Percentiles rank a stretch among this genome's conserved stretches.
Evolutionary conservation across 2,329 filamentous ascomycete genomes (phyloP).

Genomic region (Fusarium xyrophilum): DNA sequence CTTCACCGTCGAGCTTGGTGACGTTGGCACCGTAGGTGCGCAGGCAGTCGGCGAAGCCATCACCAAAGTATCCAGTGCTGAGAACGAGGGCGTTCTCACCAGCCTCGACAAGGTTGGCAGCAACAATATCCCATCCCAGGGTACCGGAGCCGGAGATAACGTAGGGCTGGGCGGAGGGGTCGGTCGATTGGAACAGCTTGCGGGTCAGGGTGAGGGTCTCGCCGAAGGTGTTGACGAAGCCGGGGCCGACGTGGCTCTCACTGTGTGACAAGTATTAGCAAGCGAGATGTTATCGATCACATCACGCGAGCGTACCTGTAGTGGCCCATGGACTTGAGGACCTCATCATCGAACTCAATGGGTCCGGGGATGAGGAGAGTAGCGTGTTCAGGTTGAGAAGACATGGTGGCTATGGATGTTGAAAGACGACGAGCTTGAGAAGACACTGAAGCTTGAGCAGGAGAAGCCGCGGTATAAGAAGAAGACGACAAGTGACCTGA

Average conservation of each 20-base stretch:
- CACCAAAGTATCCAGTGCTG: constrained; percentile 96
- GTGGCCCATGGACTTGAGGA: constrained; percentile 93
- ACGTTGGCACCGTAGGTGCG: constrained; percentile 88
- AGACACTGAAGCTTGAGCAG: constrained; percentile 23
- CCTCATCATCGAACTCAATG: constrained; percentile 98
- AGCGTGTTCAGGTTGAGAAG: constrained; percentile 66
- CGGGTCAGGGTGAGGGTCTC: constrained; percentile 88
- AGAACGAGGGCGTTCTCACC: constrained; percentile 92
- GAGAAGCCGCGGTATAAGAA: constrained; percentile 27
- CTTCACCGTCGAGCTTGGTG: constrained; percentile 86
- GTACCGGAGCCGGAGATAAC: constrained; percentile 94
- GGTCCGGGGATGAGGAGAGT: constrained; percentile 95
- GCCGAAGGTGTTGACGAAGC: constrained; percentile 89
- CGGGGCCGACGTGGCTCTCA: constrained; percentile 90
- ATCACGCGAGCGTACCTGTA: constrained; percentile 66
- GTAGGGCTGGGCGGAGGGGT: constrained; percentile 85
- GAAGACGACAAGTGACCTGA: constrained; percentile 38
- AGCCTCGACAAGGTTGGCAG: constrained; percentile 88
- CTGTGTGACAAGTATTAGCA: constrained; percentile 53
- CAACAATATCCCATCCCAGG: constrained; percentile 94
- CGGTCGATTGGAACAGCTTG: constrained; percentile 90
- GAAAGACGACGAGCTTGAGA: constrained; percentile 35
- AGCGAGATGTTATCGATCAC: not conserved
- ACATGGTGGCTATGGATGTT: constrained; percentile 57
- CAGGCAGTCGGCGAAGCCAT: constrained; percentile 92